A percentile compares a stretch with the other conserved stretches of the same genome.
Conservation (phyloP, 2,329 filamentous ascomycete species). For the Talaromyces sp. region DNA sequence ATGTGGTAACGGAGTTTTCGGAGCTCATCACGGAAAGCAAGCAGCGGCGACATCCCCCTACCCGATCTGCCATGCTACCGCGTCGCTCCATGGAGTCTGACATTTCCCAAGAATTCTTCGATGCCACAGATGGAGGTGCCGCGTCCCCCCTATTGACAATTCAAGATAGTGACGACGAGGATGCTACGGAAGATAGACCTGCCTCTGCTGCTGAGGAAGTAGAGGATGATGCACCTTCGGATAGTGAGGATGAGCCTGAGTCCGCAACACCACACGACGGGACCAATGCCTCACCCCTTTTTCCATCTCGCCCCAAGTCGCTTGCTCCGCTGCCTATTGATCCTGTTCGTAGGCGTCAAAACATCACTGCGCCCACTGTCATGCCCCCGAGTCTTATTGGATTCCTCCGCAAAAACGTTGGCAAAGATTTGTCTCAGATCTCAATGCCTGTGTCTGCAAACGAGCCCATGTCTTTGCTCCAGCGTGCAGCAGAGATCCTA, state of each 20-base stretch:
- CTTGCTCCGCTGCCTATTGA: constrained; percentile 76
- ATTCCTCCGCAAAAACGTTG: constrained; percentile 94
- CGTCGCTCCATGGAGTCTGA: constrained; percentile 78
- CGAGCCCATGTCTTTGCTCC: constrained; percentile 84
- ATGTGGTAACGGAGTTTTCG: constrained; percentile 80
- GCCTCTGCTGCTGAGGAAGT: constrained; percentile 47
- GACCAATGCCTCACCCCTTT: constrained; percentile 57
- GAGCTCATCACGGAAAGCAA: constrained; percentile 77
- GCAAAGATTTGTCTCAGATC: constrained; percentile 94
- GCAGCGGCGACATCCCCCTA: constrained; percentile 65
- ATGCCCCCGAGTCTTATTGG: constrained; percentile 88
- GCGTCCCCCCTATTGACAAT: constrained; percentile 74
- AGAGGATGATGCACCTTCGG: constrained; percentile 63
- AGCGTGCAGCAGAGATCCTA: constrained; percentile 84
- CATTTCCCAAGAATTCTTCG: constrained; percentile 89
- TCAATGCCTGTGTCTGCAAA: constrained; percentile 98
- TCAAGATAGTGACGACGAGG: constrained; percentile 70
- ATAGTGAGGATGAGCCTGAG: constrained; percentile 58
- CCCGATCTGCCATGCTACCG: constrained; percentile 57
- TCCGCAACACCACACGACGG: constrained; percentile 36
- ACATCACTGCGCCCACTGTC: constrained; percentile 73
- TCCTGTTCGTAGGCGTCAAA: constrained; percentile 66
- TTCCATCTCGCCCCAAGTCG: constrained; percentile 74
- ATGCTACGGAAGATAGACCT: constrained; percentile 42
- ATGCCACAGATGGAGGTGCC: constrained; percentile 71